Conservation (phyloP, 306 rosid species). For the Erythrophleum fordii region DNA sequence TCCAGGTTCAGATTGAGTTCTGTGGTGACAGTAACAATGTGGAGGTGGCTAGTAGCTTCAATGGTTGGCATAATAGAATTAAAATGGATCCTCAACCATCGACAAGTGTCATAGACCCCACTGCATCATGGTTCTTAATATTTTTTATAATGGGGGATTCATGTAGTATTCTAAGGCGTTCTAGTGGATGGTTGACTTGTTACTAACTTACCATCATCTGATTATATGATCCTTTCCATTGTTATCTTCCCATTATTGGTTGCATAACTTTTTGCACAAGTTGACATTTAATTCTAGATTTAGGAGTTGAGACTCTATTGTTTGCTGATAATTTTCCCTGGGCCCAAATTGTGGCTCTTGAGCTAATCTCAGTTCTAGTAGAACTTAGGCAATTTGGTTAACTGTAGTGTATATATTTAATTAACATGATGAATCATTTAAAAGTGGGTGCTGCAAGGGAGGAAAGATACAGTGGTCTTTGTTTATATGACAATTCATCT, state of each 20-base stretch:
- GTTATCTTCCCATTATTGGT: constrained; percentile 17
- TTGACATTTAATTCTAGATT: too few species aligned
- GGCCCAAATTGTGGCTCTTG: not conserved
- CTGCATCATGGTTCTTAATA: constrained; percentile 61
- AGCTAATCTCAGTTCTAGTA: constrained; percentile 7
- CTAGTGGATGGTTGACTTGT: constrained; percentile 17
- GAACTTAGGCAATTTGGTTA: constrained; percentile 17
- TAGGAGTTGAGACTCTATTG: not conserved
- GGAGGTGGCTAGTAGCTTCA: constrained; percentile 95
- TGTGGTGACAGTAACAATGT: constrained; percentile 72
- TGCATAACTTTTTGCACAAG: not conserved
- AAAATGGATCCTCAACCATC: constrained; percentile 73
- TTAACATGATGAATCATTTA: not conserved
- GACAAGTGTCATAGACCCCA: constrained; percentile 45
- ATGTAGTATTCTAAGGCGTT: constrained; percentile 10
- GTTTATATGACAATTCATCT: constrained; percentile 12
- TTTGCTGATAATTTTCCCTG: constrained; percentile 17
- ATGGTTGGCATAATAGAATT: constrained; percentile 88
- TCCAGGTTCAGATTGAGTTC: constrained; percentile 75
- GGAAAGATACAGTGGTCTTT: constrained; percentile 17
- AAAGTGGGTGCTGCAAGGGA: not conserved
- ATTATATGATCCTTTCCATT: constrained; percentile 19
- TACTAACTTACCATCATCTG: constrained; percentile 8
- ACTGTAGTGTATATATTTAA: not conserved
- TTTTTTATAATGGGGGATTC: constrained; percentile 2